Percentiles rank a stretch among this genome's conserved stretches.
phyloP scores from a whole-genome alignment of 1,284 basidiomycete genomes.

The Cutaneotrichosporon daszewskae region DNA sequence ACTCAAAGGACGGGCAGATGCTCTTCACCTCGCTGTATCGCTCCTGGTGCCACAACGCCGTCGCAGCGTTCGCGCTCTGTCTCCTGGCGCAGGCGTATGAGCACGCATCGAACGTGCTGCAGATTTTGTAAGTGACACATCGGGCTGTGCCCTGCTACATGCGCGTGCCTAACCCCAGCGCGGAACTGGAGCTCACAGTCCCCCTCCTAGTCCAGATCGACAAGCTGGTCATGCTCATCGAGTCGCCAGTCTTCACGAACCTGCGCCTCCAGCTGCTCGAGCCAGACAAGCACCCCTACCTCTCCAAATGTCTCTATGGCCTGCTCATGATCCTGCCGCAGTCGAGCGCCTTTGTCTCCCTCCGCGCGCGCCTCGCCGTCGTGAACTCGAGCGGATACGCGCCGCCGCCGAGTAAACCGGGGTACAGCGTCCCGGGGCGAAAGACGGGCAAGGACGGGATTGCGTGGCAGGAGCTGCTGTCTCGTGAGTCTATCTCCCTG shows the following conservation, averaged over 20 bases:
- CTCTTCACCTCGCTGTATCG: slow-evolving; percentile 88
- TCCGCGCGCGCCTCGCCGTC: slow-evolving; percentile 87
- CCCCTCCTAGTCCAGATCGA: slow-evolving; percentile 93
- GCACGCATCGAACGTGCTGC: slow-evolving; percentile 93
- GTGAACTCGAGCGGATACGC: slow-evolving; percentile 92
- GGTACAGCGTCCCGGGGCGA: slow-evolving; percentile 38
- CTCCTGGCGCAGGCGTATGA: slow-evolving; percentile 96
- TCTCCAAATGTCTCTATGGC: slow-evolving; percentile 97
- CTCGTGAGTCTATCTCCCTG: slow-evolving; percentile 51
- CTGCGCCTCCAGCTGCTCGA: slow-evolving; percentile 95
- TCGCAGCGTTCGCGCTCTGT: slow-evolving; percentile 92
- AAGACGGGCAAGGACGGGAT: slow-evolving; percentile 69
- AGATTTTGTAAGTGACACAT: slow-evolving; percentile 72
- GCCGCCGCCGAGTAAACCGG: slow-evolving; percentile 47
- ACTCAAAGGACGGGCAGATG: slow-evolving; percentile 87
- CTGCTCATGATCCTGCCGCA: slow-evolving; percentile 96
- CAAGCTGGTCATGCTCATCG: slow-evolving; percentile 95
- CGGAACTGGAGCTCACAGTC: slow-evolving; percentile 94
- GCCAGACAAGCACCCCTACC: slow-evolving; percentile 89
- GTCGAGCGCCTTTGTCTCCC: slow-evolving; percentile 90
- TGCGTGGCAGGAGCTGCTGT: slow-evolving; percentile 85
- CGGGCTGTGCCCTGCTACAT: too few species aligned
- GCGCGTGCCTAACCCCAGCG: slow-evolving; percentile 53
- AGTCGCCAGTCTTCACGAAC: slow-evolving; percentile 97
- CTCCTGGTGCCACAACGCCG: slow-evolving; percentile 98